These are phyloP conservation scores for Microbotryomycetes sp. DNA, from an alignment of 1,284 basidiomycete species.

Conservation along the genomic window DNA sequence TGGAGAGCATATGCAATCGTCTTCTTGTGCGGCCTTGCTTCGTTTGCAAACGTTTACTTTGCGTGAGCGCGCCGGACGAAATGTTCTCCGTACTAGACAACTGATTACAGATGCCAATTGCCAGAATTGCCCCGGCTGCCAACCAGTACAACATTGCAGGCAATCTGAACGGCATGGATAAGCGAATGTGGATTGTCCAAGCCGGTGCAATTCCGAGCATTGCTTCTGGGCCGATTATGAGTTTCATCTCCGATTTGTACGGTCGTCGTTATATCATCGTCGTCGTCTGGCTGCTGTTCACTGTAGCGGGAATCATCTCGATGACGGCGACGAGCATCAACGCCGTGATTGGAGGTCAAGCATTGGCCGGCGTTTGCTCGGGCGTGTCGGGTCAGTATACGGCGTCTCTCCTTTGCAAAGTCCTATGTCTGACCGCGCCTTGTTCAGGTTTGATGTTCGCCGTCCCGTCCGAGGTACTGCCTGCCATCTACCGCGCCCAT, in stretches of 20 bases:
- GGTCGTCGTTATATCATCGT: constrained; percentile 11
- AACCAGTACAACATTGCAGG: constrained; percentile 4
- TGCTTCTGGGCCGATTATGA: constrained; percentile 7
- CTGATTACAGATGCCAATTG: background rate
- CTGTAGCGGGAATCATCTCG: constrained; percentile 3
- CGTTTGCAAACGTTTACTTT: constrained; percentile 6
- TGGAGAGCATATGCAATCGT: constrained; percentile 2
- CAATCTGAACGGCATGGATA: background rate
- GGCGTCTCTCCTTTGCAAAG: too few relatives aligned
- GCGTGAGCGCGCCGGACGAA: background rate
- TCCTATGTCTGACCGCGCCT: too few relatives aligned
- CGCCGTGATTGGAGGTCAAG: constrained; percentile 2
- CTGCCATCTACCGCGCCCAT: constrained; percentile 5
- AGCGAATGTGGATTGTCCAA: constrained; percentile 15
- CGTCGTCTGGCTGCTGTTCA: constrained; percentile 1
- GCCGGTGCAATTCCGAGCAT: constrained; percentile 4
- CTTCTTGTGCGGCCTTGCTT: background rate
- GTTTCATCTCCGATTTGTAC: constrained; percentile 7
- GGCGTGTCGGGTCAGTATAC: too few relatives aligned
- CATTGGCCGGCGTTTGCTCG: background rate
- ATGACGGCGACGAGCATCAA: constrained; percentile 8
- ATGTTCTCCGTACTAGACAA: background rate
- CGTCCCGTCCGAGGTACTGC: constrained; percentile 6
- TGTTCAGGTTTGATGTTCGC: constrained; percentile 11
- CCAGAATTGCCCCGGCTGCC: constrained; percentile 5